Evolutionary conservation across 257 asterid genomes (phyloP), one percentile per base, ranked within the genome.

Genomic region (Lantana camara): DNA sequence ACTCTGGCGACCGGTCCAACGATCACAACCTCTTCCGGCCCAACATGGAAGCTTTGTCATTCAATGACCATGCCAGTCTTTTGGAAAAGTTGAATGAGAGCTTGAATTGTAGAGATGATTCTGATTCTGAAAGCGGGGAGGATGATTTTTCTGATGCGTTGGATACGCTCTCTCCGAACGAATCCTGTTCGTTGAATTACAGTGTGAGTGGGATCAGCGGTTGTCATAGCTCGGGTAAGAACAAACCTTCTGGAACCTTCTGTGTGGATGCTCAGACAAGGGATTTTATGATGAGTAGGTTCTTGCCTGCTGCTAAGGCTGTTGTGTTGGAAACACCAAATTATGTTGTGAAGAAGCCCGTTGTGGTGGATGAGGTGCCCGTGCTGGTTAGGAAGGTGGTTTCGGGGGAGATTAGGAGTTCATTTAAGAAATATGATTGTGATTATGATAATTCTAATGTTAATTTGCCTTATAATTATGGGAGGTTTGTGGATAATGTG

Each of bases 281-380:
- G 60, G 97, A 86, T 53, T 83, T 94, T 52, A 90, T 94, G 97
- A 82, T 94, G 93, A 76, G 69, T 42, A 79, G 99, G 64, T 94
- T 94, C 83, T 75, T 94, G 51, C 95, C 95, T 22, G 97, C 96
- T 9, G 96, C 99, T 15, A 90, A 88, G 72, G 97, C 99, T 54
- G 94, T 65, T 9, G 91, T 83, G 23, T 32, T 90, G 61, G 99
- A 87, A 55, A 80, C 89, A 0, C 95, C 95, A 13, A 76, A 84
- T 40, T 77, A 79, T 63, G 73, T 67, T 24, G 78, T 73, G 42
- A 89, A 79, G 88, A 83, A 79, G 75, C 66, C 82, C 17, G 24
- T 67, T 4, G 73, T 57, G 5, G 76, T 75, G 2, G 51, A 60
- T 21, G 85, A 88, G 74, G 77, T 50, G 52, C 81, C 83, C 1